A percentile compares a stretch with the other conserved stretches of the same genome.
These are phyloP conservation scores for Solanum aculeatissimum DNA, from an alignment of 305 asterid genomes.

Conservation along the genomic window DNA sequence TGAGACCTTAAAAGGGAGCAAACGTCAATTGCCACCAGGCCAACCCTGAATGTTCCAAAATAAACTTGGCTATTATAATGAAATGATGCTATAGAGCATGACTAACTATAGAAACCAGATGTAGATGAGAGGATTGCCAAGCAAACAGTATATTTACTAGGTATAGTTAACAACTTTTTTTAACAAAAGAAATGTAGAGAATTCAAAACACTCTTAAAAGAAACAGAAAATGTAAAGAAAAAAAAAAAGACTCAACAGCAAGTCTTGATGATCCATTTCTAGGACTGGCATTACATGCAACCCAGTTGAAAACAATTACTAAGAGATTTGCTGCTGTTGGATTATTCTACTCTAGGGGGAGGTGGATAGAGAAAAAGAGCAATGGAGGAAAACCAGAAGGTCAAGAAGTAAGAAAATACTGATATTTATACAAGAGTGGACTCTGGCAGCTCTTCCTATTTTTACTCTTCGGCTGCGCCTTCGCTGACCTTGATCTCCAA, in stretches of 20 bases:
- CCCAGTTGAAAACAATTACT: not conserved
- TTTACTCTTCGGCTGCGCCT: slow-evolving; percentile 39
- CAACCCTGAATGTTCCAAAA: too few species aligned
- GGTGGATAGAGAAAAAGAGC: not conserved
- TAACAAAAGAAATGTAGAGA: not conserved
- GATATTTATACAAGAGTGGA: not conserved
- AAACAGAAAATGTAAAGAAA: not conserved
- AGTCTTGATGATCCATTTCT: not conserved
- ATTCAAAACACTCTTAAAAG: not conserved
- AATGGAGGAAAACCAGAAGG: not conserved
- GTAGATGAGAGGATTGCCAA: not conserved
- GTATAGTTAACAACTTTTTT: not conserved
- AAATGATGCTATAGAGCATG: not conserved
- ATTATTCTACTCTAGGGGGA: not conserved
- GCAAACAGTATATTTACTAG: not conserved
- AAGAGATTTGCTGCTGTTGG: not conserved
- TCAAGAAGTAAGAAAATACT: not conserved
- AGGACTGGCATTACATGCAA: not conserved
- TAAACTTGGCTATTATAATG: not conserved
- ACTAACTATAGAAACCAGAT: not conserved
- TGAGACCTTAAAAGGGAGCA: too few species aligned
- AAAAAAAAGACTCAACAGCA: not conserved
- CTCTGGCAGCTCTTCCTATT: slow-evolving; percentile 6
- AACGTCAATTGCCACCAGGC: too few species aligned
- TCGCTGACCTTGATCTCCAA: slow-evolving; percentile 90